Evolutionary conservation across 2,329 filamentous ascomycete genomes (phyloP).

Genomic region (Coleophoma eucalyptorum): DNA sequence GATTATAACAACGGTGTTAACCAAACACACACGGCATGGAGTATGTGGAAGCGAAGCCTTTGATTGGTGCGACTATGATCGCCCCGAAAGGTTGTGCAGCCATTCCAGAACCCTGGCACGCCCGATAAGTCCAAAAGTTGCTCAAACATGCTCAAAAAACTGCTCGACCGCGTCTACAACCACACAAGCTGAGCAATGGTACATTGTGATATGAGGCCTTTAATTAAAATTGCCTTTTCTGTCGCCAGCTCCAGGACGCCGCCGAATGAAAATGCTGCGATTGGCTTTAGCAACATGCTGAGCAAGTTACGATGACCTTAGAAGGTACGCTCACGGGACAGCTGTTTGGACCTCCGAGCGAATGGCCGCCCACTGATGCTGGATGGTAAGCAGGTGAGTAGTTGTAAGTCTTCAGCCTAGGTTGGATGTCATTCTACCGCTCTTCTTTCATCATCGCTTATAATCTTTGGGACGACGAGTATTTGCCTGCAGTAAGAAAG

Average conservation of each 20-base stretch:
- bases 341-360: not conserved
- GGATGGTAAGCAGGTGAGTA: not conserved
- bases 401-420: not conserved
- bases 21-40: too few relatives aligned
- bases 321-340: not conserved
- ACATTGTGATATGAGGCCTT: too few relatives aligned
- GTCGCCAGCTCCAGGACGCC: too few relatives aligned
- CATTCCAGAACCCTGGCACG: too few relatives aligned
- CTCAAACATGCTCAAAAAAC: constrained; percentile 8
- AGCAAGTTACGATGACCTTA: not conserved
- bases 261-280: not conserved
- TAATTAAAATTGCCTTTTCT: too few relatives aligned
- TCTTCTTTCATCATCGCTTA: not conserved
- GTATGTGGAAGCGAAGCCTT: too few relatives aligned
- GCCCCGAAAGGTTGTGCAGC: too few relatives aligned
- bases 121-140: constrained; percentile 5
- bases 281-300: too few relatives aligned
- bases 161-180: not conserved
- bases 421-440: not conserved
- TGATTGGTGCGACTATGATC: too few relatives aligned
- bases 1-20: too few relatives aligned
- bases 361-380: not conserved
- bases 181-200: not conserved
- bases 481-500: not conserved
- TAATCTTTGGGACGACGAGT: not conserved